These are phyloP conservation scores for Microstegium vimineum DNA, from an alignment of 176 grass and related monocot species.

Conservation along the genomic window DNA sequence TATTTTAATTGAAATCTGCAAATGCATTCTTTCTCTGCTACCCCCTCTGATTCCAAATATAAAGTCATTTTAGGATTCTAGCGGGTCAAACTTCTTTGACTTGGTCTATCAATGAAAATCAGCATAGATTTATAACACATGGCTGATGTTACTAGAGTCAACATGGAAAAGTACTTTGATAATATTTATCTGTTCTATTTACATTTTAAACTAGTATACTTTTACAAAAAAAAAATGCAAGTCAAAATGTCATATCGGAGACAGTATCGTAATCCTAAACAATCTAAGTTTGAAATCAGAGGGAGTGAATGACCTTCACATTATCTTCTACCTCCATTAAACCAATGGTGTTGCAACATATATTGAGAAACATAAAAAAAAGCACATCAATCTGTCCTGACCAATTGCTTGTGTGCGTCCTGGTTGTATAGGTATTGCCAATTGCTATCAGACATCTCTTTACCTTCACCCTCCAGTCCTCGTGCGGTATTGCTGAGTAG, in stretches of 20 bases:
- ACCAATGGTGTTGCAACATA: background rate
- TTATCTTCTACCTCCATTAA: background rate
- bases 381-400: background rate
- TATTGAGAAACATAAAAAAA: background rate
- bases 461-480: background rate
- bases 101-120: background rate
- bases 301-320: background rate
- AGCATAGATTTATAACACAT: background rate
- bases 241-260: background rate
- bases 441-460: background rate
- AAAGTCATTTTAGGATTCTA: background rate
- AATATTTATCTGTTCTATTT: background rate
- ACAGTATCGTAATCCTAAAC: background rate
- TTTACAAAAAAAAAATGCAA: background rate
- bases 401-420: background rate
- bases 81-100: background rate
- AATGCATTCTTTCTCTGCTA: background rate
- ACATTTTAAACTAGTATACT: background rate
- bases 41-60: background rate
- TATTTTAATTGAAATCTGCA: background rate
- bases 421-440: background rate
- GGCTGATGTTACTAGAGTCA: background rate
- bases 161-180: background rate
- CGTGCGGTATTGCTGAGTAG: background rate
- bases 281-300: background rate